These are phyloP conservation scores for Lobulomyces angularis DNA, from an alignment of 192 early-diverging fungal species.

Conservation along the genomic window DNA sequence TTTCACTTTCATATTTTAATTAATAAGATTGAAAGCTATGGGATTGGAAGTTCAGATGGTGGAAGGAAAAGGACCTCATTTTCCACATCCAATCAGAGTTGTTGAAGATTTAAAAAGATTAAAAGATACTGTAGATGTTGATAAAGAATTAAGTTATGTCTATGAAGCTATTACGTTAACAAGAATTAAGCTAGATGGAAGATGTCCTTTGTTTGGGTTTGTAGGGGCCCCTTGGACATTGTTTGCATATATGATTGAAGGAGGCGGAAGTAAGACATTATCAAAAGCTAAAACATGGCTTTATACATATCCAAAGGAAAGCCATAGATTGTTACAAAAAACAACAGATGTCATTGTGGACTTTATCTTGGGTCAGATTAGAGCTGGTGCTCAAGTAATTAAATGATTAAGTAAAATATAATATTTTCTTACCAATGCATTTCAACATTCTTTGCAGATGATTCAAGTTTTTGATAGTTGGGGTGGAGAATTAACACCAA, in stretches of 20 bases:
- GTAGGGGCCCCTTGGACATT: slow-evolving; percentile 97
- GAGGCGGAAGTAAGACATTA: slow-evolving; percentile 83
- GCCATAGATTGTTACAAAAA: slow-evolving; percentile 62
- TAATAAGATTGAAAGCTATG: no score
- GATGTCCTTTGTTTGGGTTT: slow-evolving; percentile 89
- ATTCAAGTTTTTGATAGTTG: slow-evolving; percentile 96
- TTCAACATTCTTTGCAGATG: slow-evolving; percentile 36
- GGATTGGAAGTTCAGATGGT: slow-evolving; percentile 93
- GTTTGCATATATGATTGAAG: slow-evolving; percentile 98
- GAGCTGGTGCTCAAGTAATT: slow-evolving; percentile 84
- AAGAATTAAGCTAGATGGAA: slow-evolving; percentile 64
- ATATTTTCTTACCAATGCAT: not conserved
- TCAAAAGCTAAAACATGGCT: slow-evolving; percentile 88
- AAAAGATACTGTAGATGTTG: slow-evolving; percentile 50
- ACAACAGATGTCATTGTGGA: slow-evolving; percentile 75
- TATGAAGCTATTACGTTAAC: slow-evolving; percentile 91
- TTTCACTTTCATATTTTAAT: no score
- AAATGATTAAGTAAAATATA: not conserved
- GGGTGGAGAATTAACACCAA: slow-evolving; percentile 82
- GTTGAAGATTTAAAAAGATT: slow-evolving; percentile 64
- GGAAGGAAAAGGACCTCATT: slow-evolving; percentile 74
- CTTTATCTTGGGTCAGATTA: slow-evolving; percentile 83
- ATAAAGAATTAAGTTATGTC: slow-evolving; percentile 72
- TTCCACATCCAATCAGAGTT: slow-evolving; percentile 64
- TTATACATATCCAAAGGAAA: slow-evolving; percentile 57